A percentile compares a stretch with the other conserved stretches of the same genome.
Evolutionary conservation across 148 eudicot genomes (phyloP).

Genomic region (Hydrangea macrophylla): DNA sequence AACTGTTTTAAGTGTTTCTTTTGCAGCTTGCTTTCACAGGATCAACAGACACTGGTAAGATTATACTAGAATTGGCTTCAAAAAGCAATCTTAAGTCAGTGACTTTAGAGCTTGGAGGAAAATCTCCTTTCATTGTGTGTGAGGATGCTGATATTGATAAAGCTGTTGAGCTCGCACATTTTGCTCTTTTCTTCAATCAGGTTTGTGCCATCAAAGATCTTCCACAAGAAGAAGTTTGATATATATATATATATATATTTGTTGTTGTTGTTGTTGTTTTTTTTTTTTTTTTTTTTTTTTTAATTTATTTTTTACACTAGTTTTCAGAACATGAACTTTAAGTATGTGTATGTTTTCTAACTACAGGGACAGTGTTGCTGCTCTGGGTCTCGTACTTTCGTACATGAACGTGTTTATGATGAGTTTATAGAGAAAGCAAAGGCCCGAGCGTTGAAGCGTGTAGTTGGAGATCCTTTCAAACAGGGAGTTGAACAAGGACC

Average conservation of each 20-base stretch:
- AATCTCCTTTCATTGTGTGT: constrained; percentile 79
- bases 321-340: not conserved
- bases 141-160: constrained; percentile 74
- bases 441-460: constrained; percentile 42
- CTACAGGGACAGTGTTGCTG: constrained; percentile 66
- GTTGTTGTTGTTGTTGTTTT: not conserved
- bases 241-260: no score
- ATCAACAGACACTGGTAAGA: constrained; percentile 55
- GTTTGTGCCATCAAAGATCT: constrained; percentile 20
- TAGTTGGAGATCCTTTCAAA: constrained; percentile 65
- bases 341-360: not conserved
- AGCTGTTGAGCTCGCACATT: constrained; percentile 76
- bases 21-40: constrained; percentile 84
- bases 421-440: constrained; percentile 61
- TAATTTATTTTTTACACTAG: no score
- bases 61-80: constrained; percentile 49
- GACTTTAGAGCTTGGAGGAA: constrained; percentile 75
- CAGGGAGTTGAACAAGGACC: constrained; percentile 71
- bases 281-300: not conserved
- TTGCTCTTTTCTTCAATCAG: constrained; percentile 73
- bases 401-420: constrained; percentile 57
- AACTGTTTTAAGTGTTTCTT: not conserved
- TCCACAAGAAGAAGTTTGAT: no score
- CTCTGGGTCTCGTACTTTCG: constrained; percentile 66
- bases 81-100: constrained; percentile 77